Evolutionary conservation across 2,329 filamentous ascomycete species (phyloP), one percentile per base, ranked within the genome.

Genomic region (Colletotrichum navitas): DNA sequence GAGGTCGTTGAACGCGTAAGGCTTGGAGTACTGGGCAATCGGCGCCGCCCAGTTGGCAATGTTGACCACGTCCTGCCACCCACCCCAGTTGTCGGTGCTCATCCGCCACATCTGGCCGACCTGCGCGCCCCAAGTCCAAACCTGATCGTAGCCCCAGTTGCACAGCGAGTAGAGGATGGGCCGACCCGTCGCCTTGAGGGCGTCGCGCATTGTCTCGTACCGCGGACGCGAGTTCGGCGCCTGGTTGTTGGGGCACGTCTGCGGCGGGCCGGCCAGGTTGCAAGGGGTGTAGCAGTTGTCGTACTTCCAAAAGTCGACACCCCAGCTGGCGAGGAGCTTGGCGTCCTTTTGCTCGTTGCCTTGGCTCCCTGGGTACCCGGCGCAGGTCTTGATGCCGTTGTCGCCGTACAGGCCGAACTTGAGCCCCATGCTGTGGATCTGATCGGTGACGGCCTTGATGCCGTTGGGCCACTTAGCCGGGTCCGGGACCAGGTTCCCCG

Each of bases 271-370:
- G 12, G 24, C 14, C 14, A 18, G 24, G 24, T 29, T 52, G 24
- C 49, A 52, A 7, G 24, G 24, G 24, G 2, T 52, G 24, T 52
- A 52, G 74, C 85, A 87, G 73, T 85, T 86, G 72, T 87, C 85
- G 73, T 87, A 86, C 79, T 87, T 87, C 41, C 87, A 77, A 63
- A 86, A 86, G 74, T 87, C 85, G 61, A 87, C 81, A 1, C 84
- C 85, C 85, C 85, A 87, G 26, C 81, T 79, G 4, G 85, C 84
- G 73, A 86, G 88, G 0, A 83, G 83, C 73, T 83, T 74, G 0
- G 87, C 88, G 75, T 89, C 88, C 14, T 85, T 76, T 4, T 80
- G 76, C 74, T 90, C 88, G 49, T 52, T 16, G 49, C 49, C 49
- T 24, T 52, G 49, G 49, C 49, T 52, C 14, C 58, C n/a, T 66